phyloP scores from a whole-genome alignment of 1,284 basidiomycete species.

The Bondarzewia mesenterica region DNA sequence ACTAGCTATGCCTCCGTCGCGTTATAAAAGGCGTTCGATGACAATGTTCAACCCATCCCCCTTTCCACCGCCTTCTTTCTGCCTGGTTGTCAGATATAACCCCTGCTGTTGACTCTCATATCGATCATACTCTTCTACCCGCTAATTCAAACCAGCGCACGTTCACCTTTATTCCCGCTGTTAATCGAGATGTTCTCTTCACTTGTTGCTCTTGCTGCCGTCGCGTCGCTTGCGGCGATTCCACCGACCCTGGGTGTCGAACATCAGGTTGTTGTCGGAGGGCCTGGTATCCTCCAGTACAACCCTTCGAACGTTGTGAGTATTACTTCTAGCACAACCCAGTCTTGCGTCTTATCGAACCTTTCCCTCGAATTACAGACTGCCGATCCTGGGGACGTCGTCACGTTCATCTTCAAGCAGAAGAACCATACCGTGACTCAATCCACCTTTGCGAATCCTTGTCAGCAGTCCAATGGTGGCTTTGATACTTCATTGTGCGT shows the following conservation, averaged over 20 bases:
- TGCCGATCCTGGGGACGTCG: slow-evolving; percentile 37
- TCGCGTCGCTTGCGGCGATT: slow-evolving; percentile 19
- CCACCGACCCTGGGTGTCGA: slow-evolving; percentile 25
- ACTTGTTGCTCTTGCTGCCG: slow-evolving; percentile 13
- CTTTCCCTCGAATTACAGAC: slow-evolving; percentile 22
- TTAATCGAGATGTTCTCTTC: no score
- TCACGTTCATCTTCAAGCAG: slow-evolving; percentile 48
- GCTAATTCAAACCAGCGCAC: not conserved
- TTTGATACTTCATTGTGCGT: slow-evolving; percentile 55
- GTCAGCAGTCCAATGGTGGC: slow-evolving; percentile 30
- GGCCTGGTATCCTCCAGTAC: slow-evolving; percentile 32
- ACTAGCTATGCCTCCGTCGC: not conserved
- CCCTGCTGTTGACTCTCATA: not conserved
- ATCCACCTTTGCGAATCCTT: slow-evolving; percentile 46
- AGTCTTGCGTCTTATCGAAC: slow-evolving; percentile 4
- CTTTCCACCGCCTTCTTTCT: slow-evolving; percentile 4
- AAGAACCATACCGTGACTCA: slow-evolving; percentile 62
- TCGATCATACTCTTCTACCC: not conserved
- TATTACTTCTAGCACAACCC: slow-evolving; percentile 10
- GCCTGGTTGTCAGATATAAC: slow-evolving; percentile 9
- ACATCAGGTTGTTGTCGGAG: slow-evolving; percentile 45
- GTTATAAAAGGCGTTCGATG: slow-evolving; percentile 7
- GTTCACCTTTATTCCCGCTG: slow-evolving; percentile 1
- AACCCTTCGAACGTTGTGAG: slow-evolving; percentile 39
- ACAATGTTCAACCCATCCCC: not conserved